Percentiles rank a stretch among this genome's conserved stretches.
Conservation (phyloP, 305 asterid genomes). For the Salvia sclarea region DNA sequence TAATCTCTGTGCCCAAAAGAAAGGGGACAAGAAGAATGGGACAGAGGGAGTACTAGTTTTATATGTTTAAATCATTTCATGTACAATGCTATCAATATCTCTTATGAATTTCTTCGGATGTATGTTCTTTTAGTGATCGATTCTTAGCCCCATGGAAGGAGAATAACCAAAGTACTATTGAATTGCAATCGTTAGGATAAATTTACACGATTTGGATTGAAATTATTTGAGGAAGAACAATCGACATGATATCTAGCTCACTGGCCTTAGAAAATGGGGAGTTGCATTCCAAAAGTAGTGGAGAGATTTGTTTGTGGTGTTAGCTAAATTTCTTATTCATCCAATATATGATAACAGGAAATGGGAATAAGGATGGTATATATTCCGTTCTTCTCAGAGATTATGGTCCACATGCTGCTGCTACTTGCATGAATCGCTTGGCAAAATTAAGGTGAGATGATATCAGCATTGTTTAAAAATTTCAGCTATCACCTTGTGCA, state of each 20-base stretch:
- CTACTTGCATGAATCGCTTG: slow-evolving; percentile 95
- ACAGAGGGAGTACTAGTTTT: neutral
- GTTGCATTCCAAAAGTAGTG: slow-evolving; percentile 8
- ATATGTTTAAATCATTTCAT: neutral
- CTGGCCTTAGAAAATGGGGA: slow-evolving; percentile 10
- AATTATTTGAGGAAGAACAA: neutral
- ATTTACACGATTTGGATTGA: neutral
- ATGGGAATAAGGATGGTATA: slow-evolving; percentile 94
- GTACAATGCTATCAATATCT: slow-evolving; percentile 1
- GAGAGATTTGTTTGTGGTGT: slow-evolving; percentile 22
- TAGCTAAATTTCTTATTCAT: slow-evolving; percentile 25
- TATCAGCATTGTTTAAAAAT: slow-evolving; percentile 13
- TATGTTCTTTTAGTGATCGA: neutral
- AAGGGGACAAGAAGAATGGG: no score
- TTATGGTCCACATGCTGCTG: slow-evolving; percentile 85
- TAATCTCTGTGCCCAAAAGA: no score
- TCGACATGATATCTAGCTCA: slow-evolving; percentile 4
- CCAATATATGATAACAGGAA: slow-evolving; percentile 60
- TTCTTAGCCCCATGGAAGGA: neutral
- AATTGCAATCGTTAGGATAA: neutral
- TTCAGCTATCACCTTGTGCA: slow-evolving; percentile 16
- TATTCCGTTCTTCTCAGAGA: slow-evolving; percentile 95
- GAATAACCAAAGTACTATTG: neutral
- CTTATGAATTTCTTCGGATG: neutral
- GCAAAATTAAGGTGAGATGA: slow-evolving; percentile 83